A percentile compares a stretch with the other conserved stretches of the same genome.
phyloP scores from a whole-genome alignment of 768 basidiomycete species.

The Termitomyces sp. region DNA sequence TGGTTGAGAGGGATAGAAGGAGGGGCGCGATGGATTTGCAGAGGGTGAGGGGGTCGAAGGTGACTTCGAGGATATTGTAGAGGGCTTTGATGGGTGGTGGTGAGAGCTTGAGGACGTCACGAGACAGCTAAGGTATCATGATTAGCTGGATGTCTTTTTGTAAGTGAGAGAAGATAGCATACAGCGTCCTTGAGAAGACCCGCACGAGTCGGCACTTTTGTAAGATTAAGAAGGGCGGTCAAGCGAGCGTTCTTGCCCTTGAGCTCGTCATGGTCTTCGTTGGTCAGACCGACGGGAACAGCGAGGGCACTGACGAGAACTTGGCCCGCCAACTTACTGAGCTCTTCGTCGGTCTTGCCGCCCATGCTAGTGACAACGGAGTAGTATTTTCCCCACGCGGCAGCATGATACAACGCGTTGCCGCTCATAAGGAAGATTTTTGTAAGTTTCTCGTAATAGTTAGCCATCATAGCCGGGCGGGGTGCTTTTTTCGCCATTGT shows the following conservation, averaged over 20 bases:
- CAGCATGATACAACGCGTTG: constrained; percentile 93
- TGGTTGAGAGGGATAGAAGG: constrained; percentile 53
- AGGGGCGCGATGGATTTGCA: constrained; percentile 78
- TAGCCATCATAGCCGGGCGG: constrained; percentile 95
- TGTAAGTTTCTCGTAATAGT: constrained; percentile 97
- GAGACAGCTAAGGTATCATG: constrained; percentile 54
- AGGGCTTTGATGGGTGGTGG: constrained; percentile 72
- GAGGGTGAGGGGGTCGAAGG: constrained; percentile 89
- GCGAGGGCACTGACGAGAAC: constrained; percentile 92
- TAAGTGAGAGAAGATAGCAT: constrained; percentile 28
- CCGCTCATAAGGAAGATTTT: constrained; percentile 96
- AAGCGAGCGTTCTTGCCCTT: constrained; percentile 74
- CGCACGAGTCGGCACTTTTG: constrained; percentile 82
- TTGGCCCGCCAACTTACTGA: constrained; percentile 80
- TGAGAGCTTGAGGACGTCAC: constrained; percentile 79
- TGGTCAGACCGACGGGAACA: constrained; percentile 75
- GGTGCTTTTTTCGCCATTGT: constrained; percentile 92
- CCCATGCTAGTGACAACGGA: constrained; percentile 69
- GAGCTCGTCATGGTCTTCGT: constrained; percentile 44
- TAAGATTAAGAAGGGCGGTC: constrained; percentile 81
- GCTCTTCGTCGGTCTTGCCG: constrained; percentile 74
- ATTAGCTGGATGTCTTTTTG: constrained; percentile 2
- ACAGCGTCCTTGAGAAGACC: constrained; percentile 87
- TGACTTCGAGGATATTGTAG: constrained; percentile 87
- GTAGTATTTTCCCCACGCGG: constrained; percentile 90